Evolutionary conservation across 495 filamentous ascomycete genomes (phyloP), one percentile per base, ranked within the genome.

Genomic region (Corynascus novoguineensis): DNA sequence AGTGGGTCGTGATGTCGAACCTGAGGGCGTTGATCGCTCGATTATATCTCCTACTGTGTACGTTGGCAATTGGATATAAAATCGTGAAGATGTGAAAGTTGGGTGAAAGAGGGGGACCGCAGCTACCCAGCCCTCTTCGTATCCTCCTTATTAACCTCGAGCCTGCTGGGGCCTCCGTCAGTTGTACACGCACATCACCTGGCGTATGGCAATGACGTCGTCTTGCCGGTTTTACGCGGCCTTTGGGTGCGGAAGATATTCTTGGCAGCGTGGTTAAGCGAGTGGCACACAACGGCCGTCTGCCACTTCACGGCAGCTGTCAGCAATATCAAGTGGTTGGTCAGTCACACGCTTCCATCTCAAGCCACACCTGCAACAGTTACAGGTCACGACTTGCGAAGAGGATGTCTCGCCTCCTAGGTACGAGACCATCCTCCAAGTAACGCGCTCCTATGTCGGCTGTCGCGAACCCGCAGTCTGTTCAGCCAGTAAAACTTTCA

Each of bases 401-500:
- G 35, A 32, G 35, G 19, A 55, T 55, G 42, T 15, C 52, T 6
- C 15, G 3, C n/a, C n/a, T n/a, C n/a, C n/a, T n/a, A n/a, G n/a
- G n/a, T 24, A 8, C 11, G 4, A 21, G 21, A 46, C 4, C 14
- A 12, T 14, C 17, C 34, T 5, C 27, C 50, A 15, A 41, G 19
- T 15, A 59, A 52, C 29, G 24, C 21, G 59, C 52, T 55, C 65
- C 17, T 17, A 69, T 68, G 67, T 62, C 62, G 53, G 54, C 62
- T 48, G 46, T 58, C 40, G 54, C 50, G 44, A 38, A 58, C 38
- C 55, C 69, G 56, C 62, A 60, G 69, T 73, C 79, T 27, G 29
- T 44, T 44, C 77, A 80, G 68, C 86, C 89, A 59, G 89, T 97
- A 73, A 96, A 93, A 80, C 78, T 98, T 59, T 96, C 93, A 35